phyloP scores from a whole-genome alignment of 768 basidiomycete species.

The Tylopilus sp. region DNA sequence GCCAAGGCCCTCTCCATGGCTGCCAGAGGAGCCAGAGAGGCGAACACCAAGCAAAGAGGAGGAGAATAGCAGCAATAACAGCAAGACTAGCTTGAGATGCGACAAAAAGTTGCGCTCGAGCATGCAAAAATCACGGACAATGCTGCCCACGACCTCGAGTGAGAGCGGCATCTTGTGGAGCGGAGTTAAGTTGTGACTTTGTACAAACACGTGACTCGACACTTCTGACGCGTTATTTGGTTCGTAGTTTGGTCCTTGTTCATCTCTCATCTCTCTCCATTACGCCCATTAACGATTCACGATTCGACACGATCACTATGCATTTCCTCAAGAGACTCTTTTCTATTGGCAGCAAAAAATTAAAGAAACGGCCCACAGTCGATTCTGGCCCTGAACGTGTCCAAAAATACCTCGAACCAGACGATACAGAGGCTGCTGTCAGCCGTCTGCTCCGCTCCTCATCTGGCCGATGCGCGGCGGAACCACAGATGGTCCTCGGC shows the following conservation, averaged over 20 bases:
- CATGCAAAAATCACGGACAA: constrained; percentile 76
- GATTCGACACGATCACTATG: constrained; percentile 43
- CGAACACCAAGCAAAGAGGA: constrained; percentile 62
- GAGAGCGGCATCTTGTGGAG: constrained; percentile 15
- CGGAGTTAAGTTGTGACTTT: neutral
- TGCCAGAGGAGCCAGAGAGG: constrained; percentile 42
- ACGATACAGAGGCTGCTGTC: constrained; percentile 44
- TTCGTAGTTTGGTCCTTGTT: constrained; percentile 43
- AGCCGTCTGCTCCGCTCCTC: constrained; percentile 64
- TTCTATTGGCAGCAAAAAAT: constrained; percentile 64
- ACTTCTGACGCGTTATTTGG: constrained; percentile 31
- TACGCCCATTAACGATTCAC: constrained; percentile 29
- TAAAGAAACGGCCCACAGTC: constrained; percentile 39
- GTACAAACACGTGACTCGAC: constrained; percentile 16
- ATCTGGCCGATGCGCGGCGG: constrained; percentile 61
- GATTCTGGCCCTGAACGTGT: constrained; percentile 24
- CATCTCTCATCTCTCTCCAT: constrained; percentile 6
- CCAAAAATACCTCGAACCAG: constrained; percentile 20
- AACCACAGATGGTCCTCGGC: constrained; percentile 52
- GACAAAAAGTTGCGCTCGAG: constrained; percentile 73
- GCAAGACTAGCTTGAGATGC: constrained; percentile 61
- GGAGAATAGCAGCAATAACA: constrained; percentile 60
- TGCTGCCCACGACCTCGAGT: constrained; percentile 51
- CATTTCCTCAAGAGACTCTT: constrained; percentile 69
- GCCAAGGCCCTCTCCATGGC: constrained; percentile 22